Percentiles rank a stretch among this genome's conserved stretches.
These are phyloP conservation scores for Falciphora oryzae DNA, from an alignment of 2,329 filamentous ascomycete genomes.

Conservation along the genomic window DNA sequence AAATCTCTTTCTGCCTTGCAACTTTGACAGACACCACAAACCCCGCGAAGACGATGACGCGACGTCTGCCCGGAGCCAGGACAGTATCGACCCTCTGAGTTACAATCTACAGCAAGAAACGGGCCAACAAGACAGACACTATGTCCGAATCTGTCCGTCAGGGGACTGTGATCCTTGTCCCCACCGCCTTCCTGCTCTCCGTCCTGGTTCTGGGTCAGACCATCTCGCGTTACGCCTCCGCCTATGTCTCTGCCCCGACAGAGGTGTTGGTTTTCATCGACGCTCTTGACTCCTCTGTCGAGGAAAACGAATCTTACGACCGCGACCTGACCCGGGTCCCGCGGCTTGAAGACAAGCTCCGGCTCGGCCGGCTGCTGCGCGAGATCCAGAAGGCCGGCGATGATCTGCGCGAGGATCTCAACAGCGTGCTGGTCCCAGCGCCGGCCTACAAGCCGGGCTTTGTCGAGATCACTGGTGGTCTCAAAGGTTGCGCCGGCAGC, in stretches of 20 bases:
- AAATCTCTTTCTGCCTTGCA: background rate
- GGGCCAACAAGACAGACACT: constrained; percentile 15
- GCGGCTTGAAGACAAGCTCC: constrained; percentile 57
- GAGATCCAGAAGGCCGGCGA: constrained; percentile 58
- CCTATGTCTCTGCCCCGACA: constrained; percentile 51
- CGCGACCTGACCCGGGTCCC: constrained; percentile 51
- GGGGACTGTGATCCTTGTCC: constrained; percentile 52
- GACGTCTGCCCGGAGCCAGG: constrained; percentile 1
- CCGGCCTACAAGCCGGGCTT: constrained; percentile 9
- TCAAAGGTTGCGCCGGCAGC: background rate
- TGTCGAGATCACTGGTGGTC: constrained; percentile 1
- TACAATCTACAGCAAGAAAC: background rate
- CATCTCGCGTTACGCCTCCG: constrained; percentile 44
- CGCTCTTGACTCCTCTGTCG: constrained; percentile 54
- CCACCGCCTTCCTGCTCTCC: constrained; percentile 52
- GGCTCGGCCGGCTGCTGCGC: constrained; percentile 50
- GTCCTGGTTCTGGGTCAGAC: constrained; percentile 49
- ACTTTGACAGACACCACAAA: background rate
- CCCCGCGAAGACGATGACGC: background rate
- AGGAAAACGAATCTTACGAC: constrained; percentile 61
- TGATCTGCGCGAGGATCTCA: constrained; percentile 56
- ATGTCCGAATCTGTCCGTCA: constrained; percentile 48
- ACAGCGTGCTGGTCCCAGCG: constrained; percentile 40
- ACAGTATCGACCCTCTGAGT: background rate
- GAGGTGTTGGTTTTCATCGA: constrained; percentile 55